Evolutionary conservation across 768 basidiomycete genomes (phyloP).

Genomic region (Royoungia palumana): DNA sequence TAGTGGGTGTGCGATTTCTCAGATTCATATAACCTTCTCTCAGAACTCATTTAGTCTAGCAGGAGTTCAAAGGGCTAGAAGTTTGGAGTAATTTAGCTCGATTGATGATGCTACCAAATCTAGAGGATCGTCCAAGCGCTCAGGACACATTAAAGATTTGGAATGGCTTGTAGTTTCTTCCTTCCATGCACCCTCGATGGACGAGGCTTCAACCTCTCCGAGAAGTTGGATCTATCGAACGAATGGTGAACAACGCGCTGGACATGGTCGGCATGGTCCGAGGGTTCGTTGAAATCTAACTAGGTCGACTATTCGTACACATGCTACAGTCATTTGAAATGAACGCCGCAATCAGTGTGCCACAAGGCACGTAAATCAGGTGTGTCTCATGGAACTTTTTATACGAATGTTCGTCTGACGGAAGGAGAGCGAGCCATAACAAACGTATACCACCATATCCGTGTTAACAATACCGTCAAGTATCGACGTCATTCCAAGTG

Average conservation of each 20-base stretch:
- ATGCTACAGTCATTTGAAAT: too few relatives aligned
- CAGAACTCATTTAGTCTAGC: too few relatives aligned
- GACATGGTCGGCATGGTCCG: conserved; percentile 12
- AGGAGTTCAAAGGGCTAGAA: conserved; percentile 12
- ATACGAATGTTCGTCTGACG: too few relatives aligned
- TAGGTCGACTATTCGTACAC: too few relatives aligned
- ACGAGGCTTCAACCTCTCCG: conserved; percentile 1
- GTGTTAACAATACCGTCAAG: too few relatives aligned
- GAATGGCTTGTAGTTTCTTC: conserved; percentile 3
- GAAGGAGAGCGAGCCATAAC: too few relatives aligned
- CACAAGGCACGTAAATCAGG: too few relatives aligned
- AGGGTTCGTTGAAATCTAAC: not conserved
- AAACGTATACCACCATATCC: too few relatives aligned
- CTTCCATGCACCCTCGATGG: conserved; percentile 3
- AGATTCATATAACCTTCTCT: not conserved
- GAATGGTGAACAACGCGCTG: conserved; percentile 13
- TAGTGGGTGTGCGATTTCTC: conserved; percentile 9
- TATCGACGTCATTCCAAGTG: too few relatives aligned
- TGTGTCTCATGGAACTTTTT: too few relatives aligned
- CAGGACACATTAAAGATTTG: conserved; percentile 2
- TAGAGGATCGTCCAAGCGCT: conserved; percentile 1
- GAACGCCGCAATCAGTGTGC: too few relatives aligned
- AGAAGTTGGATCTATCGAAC: conserved; percentile 11
- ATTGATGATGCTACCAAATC: conserved; percentile 9
- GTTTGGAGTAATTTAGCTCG: not conserved